Evolutionary conservation across 352 stramenopile species (phyloP), one percentile per base, ranked within the genome.

Genomic region (Pythium dissotocum): DNA sequence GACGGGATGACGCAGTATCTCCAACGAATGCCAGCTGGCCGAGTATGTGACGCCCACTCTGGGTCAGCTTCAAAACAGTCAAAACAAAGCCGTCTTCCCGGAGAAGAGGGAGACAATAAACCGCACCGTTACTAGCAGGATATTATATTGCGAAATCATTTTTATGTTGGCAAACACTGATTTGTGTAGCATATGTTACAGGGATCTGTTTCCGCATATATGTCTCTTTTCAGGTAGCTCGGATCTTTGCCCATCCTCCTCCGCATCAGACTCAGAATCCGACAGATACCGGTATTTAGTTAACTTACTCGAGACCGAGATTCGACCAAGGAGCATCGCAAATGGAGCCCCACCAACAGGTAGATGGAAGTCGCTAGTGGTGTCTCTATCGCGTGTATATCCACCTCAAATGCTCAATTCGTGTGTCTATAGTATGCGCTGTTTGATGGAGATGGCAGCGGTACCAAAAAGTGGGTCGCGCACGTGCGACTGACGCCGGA

Each of bases 401-500:
- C 21, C 26, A 18, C 24, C 14, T 46, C 21, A 58, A 5, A 63
- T 18, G 42, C 36, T 33, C 1, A n/a, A 1, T 52, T 0, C 6
- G 24, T 30, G 30, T 13, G 30, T 4, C 30, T 13, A n/a, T 61
- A 94, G 83, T 94, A 94, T 58, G 85, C 82, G 57, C 76, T 94
- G 52, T 76, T 88, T 51, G 82, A 91, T 55, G 80, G 69, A 52
- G 78, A 83, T 42, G 68, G 36, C 26, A 63, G 48, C n/a, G 62
- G 58, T 40, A 54, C 70, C 40, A 60, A 69, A 48, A 66, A 67
- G 24, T 94, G 87, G 87, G 82, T 85, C 30, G 87, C 87, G 62
- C 80, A 85, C 63, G 75, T 94, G 52, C 83, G 83, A 32, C 67
- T 94, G 42, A 94, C 87, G 56, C 87, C 87, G 5, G 87, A 94